These are phyloP conservation scores for Picochlorum sp. DNA, from an alignment of 139 green algal species.

Conservation along the genomic window DNA sequence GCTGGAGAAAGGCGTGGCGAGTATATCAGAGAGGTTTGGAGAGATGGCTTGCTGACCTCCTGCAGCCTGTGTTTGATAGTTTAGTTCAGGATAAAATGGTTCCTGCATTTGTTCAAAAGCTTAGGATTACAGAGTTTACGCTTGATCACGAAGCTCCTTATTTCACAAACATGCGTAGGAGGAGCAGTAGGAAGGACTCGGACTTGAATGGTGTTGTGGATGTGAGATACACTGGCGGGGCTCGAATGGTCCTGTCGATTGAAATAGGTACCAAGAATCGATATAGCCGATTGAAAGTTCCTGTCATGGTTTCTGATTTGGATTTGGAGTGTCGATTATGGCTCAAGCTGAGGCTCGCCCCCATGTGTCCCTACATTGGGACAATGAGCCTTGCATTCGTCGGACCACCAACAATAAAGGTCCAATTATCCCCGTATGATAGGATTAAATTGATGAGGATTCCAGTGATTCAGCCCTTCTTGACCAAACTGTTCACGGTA, in stretches of 20 bases:
- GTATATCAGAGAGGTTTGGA: slow-evolving; percentile 91
- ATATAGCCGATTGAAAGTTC: slow-evolving; percentile 37
- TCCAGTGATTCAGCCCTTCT: slow-evolving; percentile 76
- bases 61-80: slow-evolving; percentile 89
- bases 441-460: slow-evolving; percentile 86
- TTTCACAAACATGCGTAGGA: slow-evolving; percentile 81
- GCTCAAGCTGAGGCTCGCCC: slow-evolving; percentile 89
- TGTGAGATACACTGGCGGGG: slow-evolving; percentile 85
- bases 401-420: slow-evolving; percentile 75
- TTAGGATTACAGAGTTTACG: slow-evolving; percentile 86
- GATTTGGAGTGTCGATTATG: slow-evolving; percentile 89
- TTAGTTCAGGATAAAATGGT: slow-evolving; percentile 49
- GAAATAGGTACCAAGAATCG: slow-evolving; percentile 42
- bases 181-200: slow-evolving; percentile 73
- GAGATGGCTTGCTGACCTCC: slow-evolving; percentile 80
- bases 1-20: slow-evolving; percentile 85
- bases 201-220: slow-evolving; percentile 80
- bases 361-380: slow-evolving; percentile 85
- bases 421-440: slow-evolving; percentile 91
- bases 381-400: slow-evolving; percentile 86
- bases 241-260: slow-evolving; percentile 82
- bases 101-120: slow-evolving; percentile 50
- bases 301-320: slow-evolving; percentile 81
- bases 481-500: slow-evolving; percentile 82
- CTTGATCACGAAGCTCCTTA: slow-evolving; percentile 92